Evolutionary conservation across 2,329 filamentous ascomycete genomes (phyloP).

Genomic region (Sporothrix euskadiensis): DNA sequence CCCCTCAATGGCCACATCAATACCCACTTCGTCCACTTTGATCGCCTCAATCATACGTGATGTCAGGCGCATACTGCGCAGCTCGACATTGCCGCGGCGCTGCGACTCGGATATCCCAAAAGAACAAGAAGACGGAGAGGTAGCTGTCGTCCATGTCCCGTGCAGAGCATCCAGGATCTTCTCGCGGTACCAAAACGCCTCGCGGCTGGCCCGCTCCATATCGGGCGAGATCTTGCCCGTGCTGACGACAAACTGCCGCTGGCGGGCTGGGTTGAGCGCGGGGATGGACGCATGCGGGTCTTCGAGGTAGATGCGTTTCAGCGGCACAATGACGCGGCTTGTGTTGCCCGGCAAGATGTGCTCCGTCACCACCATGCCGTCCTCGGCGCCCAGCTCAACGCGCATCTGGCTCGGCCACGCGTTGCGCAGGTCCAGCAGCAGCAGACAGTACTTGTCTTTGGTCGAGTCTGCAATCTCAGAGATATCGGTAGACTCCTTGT

Average conservation of each 20-base stretch:
- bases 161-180: slow-evolving; percentile 70
- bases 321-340: slow-evolving; percentile 71
- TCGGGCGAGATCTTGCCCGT: slow-evolving; percentile 76
- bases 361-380: slow-evolving; percentile 53
- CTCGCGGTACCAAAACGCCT: slow-evolving; percentile 91
- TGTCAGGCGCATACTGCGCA: slow-evolving; percentile 72
- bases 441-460: slow-evolving; percentile 68
- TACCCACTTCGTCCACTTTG: slow-evolving; percentile 74
- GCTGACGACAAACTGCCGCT: slow-evolving; percentile 90
- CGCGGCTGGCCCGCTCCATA: slow-evolving; percentile 72
- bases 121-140: background rate
- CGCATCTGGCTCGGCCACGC: slow-evolving; percentile 81
- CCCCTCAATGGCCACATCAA: slow-evolving; percentile 59
- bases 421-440: slow-evolving; percentile 83
- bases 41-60: slow-evolving; percentile 80
- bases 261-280: slow-evolving; percentile 74
- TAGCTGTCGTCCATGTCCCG: slow-evolving; percentile 66
- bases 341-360: slow-evolving; percentile 67
- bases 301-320: slow-evolving; percentile 73
- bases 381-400: slow-evolving; percentile 54
- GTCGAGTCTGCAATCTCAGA: background rate
- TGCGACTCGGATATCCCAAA: background rate
- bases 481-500: slow-evolving; percentile 33
- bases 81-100: slow-evolving; percentile 66
- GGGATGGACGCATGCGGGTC: slow-evolving; percentile 77